Evolutionary conservation across 2,329 filamentous ascomycete genomes (phyloP).

Genomic region (Stemphylium lycopersici): DNA sequence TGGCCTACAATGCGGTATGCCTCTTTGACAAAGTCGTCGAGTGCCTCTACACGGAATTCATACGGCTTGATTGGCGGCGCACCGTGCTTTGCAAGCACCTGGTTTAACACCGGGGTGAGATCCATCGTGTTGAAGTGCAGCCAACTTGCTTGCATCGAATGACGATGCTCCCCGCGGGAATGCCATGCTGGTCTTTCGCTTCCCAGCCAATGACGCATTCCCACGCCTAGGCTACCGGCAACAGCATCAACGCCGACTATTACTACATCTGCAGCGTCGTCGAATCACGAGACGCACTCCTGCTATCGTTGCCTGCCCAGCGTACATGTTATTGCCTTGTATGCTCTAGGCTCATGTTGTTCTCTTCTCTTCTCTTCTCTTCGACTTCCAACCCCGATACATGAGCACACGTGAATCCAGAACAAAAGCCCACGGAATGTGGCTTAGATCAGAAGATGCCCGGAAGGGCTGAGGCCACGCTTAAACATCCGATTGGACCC

Average conservation of each 20-base stretch:
- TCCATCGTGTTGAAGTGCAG: slow-evolving; percentile 52
- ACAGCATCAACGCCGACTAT: background rate
- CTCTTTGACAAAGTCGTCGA: slow-evolving; percentile 91
- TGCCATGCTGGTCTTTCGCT: slow-evolving; percentile 27
- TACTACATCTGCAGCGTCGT: background rate
- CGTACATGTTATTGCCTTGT: no score
- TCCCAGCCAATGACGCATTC: slow-evolving; percentile 25
- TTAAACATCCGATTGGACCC: slow-evolving; percentile 2
- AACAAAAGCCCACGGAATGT: background rate
- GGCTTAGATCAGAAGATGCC: background rate
- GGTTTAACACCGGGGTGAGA: slow-evolving; percentile 72
- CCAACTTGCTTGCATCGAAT: slow-evolving; percentile 24
- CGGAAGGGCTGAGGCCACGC: background rate
- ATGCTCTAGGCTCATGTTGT: no score
- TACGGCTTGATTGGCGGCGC: slow-evolving; percentile 57
- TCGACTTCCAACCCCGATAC: no score
- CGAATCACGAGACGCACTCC: background rate
- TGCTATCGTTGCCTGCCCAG: background rate
- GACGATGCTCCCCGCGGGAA: slow-evolving; percentile 36
- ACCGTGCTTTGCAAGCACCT: slow-evolving; percentile 67
- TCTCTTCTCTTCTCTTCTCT: no score
- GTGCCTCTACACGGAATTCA: slow-evolving; percentile 50
- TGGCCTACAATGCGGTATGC: slow-evolving; percentile 84
- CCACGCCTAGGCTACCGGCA: background rate
- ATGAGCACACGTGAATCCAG: background rate